Evolutionary conservation across 306 rosid species (phyloP).

Genomic region (Acacia confusa): DNA sequence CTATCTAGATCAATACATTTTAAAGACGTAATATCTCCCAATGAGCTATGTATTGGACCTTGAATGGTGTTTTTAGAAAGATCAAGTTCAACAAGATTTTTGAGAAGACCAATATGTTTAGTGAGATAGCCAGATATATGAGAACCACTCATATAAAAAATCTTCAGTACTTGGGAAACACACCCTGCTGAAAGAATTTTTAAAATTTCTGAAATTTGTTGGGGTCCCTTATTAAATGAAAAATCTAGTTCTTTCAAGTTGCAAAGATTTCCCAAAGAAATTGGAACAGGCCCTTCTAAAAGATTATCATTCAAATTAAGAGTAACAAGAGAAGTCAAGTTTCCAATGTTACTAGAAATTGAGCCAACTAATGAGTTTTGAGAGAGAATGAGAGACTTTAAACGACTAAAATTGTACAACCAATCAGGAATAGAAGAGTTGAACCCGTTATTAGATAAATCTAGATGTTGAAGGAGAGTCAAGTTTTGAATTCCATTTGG

Average conservation of each 20-base stretch:
- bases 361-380: not conserved
- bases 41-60: not conserved
- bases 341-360: not conserved
- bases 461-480: constrained; percentile 33
- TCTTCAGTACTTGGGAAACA: not conserved
- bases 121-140: constrained; percentile 23
- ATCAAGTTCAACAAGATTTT: not conserved
- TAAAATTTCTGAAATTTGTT: not conserved
- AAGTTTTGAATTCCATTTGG: constrained; percentile 6
- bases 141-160: rapidly evolving
- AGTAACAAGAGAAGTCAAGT: constrained; percentile 10
- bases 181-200: constrained; percentile 7
- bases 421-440: constrained; percentile 24
- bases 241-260: constrained; percentile 8
- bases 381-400: not conserved
- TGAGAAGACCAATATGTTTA: not conserved
- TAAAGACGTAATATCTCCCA: not conserved
- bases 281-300: not conserved
- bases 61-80: not conserved
- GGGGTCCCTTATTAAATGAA: not conserved
- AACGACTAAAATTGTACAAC: not conserved
- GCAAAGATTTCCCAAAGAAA: constrained; percentile 12
- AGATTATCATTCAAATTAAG: not conserved
- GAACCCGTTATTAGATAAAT: rapidly evolving
- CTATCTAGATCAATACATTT: not conserved